Base-by-base conservation (phyloP, 192 early-diverging fungal species). In the Geranomyces michiganensis region DNA sequence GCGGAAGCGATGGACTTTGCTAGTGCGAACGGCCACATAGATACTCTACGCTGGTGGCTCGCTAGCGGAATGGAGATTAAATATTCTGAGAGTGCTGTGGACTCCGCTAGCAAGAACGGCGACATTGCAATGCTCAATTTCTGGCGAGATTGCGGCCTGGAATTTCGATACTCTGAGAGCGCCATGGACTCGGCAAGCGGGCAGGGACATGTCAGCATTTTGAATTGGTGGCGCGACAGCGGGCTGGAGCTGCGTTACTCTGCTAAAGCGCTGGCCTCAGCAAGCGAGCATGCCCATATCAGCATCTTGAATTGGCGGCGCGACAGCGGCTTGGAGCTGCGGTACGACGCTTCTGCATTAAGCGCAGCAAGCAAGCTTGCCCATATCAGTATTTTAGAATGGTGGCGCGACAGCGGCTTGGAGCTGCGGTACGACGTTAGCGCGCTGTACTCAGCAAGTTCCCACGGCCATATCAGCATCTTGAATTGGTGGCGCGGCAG, bases 361-460 rank as follows among this genome's bases (percentile, higher is more conserved):
- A 14, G 6, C 21, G 9, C 24, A 62, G 63, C 63, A 1, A 47
- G 44, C 30, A 43, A 65, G 43, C 22, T 10, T 5, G 66, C 30
- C 29, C 49, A 51, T 19, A 27, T 67, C 53, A 29, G 14, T 19
- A 29, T 67, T 1, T 32, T 67, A 7, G 51, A 55, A 30, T 67
- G 66, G 66, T 67, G 66, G 66, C 53, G 51, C 19, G 17, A 67
- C 19, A 55, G 48, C 48, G 66, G 66, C 15, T 48, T 67, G 0
- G 48, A 51, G 30, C 21, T 67, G 48, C 26, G 51, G 32, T 67
- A 33, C 17, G 51, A 8, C 9, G 46, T 12, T 21, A 21, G 27
- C 30, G 51, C 49, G 15, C 29, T 49, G 26, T 22, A 55, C 26
- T 6, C 7, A 26, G 48, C 66, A 26, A 31, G 27, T 43, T 14